A percentile compares a stretch with the other conserved stretches of the same genome.
These are phyloP conservation scores for Diplogelasinospora grovesii DNA, from an alignment of 495 filamentous ascomycete species.

Conservation along the genomic window DNA sequence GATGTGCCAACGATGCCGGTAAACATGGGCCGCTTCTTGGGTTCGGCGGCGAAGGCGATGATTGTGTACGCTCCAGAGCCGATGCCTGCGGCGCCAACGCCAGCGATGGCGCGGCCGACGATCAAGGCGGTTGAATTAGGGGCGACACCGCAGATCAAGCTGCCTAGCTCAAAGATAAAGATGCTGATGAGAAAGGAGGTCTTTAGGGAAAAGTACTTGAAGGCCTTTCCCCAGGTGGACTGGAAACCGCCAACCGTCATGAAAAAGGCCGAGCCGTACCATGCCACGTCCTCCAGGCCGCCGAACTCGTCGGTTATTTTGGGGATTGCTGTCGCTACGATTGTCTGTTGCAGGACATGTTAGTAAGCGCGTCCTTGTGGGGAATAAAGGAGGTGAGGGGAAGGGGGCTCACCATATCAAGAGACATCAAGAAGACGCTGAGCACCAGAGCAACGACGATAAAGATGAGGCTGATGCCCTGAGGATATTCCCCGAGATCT, in stretches of 20 bases:
- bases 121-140: conserved; percentile 50
- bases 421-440: conserved; percentile 42
- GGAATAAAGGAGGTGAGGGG: conserved; percentile 4
- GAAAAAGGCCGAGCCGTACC: conserved; percentile 44
- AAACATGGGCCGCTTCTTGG: conserved; percentile 41
- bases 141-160: conserved; percentile 48
- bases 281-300: conserved; percentile 40
- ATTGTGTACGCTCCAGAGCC: conserved; percentile 37
- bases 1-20: conserved; percentile 42
- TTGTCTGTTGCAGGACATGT: conserved; percentile 18
- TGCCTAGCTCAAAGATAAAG: conserved; percentile 48
- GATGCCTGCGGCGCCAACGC: conserved; percentile 41
- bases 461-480: conserved; percentile 26
- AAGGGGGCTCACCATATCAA: conserved; percentile 50
- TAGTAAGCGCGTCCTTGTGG: too few species aligned
- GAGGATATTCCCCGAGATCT: conserved; percentile 26
- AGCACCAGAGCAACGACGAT: conserved; percentile 43
- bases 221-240: conserved; percentile 33
- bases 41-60: conserved; percentile 36
- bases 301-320: conserved; percentile 36
- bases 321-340: conserved; percentile 47
- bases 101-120: conserved; percentile 52
- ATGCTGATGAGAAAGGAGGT: conserved; percentile 34
- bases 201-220: conserved; percentile 39
- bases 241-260: conserved; percentile 31